Conservation (phyloP, 2,329 filamentous ascomycete species). For the Phialocephala sp. region DNA sequence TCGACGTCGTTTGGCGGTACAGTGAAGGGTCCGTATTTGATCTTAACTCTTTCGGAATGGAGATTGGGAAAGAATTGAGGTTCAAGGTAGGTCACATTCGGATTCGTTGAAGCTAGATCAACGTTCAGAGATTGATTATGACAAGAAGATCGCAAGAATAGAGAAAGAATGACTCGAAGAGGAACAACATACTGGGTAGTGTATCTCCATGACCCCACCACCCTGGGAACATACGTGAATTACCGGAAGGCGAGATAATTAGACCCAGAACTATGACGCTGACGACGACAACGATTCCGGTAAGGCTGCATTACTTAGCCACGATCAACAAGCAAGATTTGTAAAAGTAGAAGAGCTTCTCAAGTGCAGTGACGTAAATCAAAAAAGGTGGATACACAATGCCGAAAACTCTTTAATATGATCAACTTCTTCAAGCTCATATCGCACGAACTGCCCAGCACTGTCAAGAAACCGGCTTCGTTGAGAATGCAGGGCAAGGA, state of each 20-base stretch:
- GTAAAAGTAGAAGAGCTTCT: background rate
- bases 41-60: background rate
- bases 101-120: background rate
- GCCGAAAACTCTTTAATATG: too few relatives aligned
- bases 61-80: background rate
- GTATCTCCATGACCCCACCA: background rate
- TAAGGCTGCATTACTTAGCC: background rate
- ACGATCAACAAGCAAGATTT: too few relatives aligned
- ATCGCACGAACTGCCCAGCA: too few relatives aligned
- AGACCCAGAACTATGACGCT: background rate
- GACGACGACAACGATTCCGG: background rate
- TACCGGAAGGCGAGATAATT: background rate
- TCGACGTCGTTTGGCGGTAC: background rate
- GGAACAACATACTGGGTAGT: background rate
- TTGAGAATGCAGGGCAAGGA: too few relatives aligned
- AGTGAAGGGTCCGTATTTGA: conserved; percentile 4
- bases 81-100: background rate
- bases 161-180: background rate
- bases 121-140: too few relatives aligned
- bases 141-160: too few relatives aligned
- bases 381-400: background rate
- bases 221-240: background rate
- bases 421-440: too few relatives aligned
- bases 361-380: background rate
- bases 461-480: too few relatives aligned